phyloP scores from a whole-genome alignment of 768 basidiomycete genomes.

The Boletus edulis region DNA sequence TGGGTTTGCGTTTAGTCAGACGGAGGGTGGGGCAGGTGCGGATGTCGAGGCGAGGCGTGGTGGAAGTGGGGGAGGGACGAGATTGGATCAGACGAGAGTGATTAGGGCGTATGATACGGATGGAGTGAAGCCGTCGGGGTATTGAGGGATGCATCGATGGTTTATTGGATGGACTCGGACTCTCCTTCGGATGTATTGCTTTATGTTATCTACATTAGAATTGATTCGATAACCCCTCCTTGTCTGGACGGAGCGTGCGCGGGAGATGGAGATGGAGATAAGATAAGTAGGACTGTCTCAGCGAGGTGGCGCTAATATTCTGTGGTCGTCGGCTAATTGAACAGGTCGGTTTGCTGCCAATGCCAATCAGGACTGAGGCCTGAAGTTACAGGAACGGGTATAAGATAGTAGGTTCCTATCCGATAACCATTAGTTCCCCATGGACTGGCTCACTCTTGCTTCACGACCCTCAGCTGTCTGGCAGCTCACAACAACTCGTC shows the following conservation, averaged over 20 bases:
- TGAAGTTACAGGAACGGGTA: neutral
- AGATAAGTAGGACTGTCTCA: too few relatives aligned
- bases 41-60: neutral
- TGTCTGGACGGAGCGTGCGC: too few relatives aligned
- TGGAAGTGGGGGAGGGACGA: neutral
- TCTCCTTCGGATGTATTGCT: neutral
- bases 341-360: too few relatives aligned
- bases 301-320: too few relatives aligned
- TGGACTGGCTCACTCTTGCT: neutral
- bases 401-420: neutral
- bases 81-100: constrained; percentile 83
- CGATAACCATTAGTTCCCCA: neutral
- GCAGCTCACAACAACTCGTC: neutral
- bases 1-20: constrained; percentile 98
- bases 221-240: too few relatives aligned
- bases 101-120: constrained; percentile 90
- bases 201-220: neutral
- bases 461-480: neutral
- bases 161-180: neutral
- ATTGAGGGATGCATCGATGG: constrained; percentile 37
- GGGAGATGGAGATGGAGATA: too few relatives aligned
- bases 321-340: too few relatives aligned
- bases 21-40: constrained; percentile 67
- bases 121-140: constrained; percentile 72
- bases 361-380: too few relatives aligned